Evolutionary conservation across 164 flowering plant genomes (phyloP).

Genomic region (Sextonia rubra): DNA sequence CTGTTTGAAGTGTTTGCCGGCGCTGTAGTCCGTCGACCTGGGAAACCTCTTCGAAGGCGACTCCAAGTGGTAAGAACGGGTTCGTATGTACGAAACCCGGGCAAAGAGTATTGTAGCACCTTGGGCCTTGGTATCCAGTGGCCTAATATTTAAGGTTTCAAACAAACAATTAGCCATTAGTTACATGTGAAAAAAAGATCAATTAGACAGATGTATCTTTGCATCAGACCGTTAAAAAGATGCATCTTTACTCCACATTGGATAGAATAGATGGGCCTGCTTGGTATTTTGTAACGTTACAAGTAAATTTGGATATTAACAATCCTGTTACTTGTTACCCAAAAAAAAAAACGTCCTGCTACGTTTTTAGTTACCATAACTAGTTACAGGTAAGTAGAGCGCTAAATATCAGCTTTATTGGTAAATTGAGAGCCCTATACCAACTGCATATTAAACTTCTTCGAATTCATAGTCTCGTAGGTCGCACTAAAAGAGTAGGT

Average conservation of each 20-base stretch:
- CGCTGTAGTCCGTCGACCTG: neutral
- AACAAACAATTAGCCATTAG: neutral
- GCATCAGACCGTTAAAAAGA: too few relatives aligned
- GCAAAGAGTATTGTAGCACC: neutral
- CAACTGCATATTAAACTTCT: neutral
- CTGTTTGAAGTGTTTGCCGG: neutral
- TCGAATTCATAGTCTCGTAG: neutral
- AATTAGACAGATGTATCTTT: too few relatives aligned
- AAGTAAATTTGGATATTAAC: neutral
- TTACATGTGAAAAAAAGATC: neutral
- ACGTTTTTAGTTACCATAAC: too few relatives aligned
- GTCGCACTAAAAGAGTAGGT: neutral
- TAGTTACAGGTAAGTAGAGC: too few relatives aligned
- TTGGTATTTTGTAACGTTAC: neutral
- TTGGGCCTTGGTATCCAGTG: neutral
- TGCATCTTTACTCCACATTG: too few relatives aligned
- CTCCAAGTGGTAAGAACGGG: neutral
- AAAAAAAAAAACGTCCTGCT: too few relatives aligned
- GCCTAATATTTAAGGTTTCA: neutral
- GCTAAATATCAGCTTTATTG: too few relatives aligned
- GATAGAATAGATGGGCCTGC: too few relatives aligned
- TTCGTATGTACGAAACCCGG: neutral
- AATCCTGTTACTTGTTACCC: neutral
- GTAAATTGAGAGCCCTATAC: too few relatives aligned
- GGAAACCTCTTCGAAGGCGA: neutral